Percentiles rank a stretch among this genome's conserved stretches.
phyloP scores from a whole-genome alignment of 768 basidiomycete species.

The Trametes punicea region DNA sequence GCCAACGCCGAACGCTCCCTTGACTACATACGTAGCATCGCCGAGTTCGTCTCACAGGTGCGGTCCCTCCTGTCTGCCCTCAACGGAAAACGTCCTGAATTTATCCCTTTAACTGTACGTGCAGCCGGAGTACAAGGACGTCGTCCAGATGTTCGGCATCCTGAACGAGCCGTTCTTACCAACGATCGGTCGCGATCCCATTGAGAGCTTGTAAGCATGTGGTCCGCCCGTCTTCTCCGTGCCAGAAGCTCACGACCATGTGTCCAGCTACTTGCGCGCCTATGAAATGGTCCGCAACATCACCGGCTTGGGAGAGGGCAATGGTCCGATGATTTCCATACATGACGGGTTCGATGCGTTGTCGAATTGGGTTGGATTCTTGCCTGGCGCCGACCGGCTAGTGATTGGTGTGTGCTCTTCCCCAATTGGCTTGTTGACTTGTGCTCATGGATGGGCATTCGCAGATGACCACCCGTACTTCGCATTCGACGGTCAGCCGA shows the following conservation, averaged over 20 bases:
- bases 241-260: conserved; percentile 29
- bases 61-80: neutral
- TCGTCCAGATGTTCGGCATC: conserved; percentile 59
- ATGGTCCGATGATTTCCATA: conserved; percentile 49
- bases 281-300: conserved; percentile 66
- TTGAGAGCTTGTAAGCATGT: conserved; percentile 58
- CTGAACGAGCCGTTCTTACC: conserved; percentile 56
- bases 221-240: conserved; percentile 31
- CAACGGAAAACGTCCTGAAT: neutral
- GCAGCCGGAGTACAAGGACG: conserved; percentile 54
- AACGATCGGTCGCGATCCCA: conserved; percentile 49
- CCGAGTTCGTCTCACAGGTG: conserved; percentile 77
- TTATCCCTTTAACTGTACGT: neutral
- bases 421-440: neutral
- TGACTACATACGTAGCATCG: conserved; percentile 68
- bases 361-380: conserved; percentile 36
- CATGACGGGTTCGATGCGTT: conserved; percentile 54
- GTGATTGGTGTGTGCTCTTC: conserved; percentile 36
- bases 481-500: conserved; percentile 31
- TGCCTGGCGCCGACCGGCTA: conserved; percentile 38
- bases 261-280: conserved; percentile 50
- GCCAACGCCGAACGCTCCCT: conserved; percentile 82
- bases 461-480: conserved; percentile 43
- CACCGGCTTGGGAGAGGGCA: conserved; percentile 66
- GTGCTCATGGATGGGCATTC: neutral